phyloP scores from a whole-genome alignment of 75 land plant genomes.

The Azolla pinnata region DNA sequence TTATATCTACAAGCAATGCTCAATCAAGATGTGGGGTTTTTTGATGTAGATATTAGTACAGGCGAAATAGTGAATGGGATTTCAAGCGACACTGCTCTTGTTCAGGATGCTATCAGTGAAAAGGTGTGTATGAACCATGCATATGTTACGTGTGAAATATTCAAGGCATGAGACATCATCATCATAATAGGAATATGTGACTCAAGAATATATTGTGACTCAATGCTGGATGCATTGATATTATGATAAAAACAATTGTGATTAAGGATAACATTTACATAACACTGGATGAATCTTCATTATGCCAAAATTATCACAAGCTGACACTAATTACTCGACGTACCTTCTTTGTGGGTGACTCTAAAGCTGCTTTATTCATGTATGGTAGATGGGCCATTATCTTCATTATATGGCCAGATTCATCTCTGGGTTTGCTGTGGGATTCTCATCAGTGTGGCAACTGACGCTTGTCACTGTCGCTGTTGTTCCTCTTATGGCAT shows the following conservation, averaged over 20 bases:
- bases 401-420: constrained; percentile 52
- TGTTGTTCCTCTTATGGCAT: constrained; percentile 47
- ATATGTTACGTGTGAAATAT: too few species aligned
- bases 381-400: constrained; percentile 40
- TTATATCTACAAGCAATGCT: constrained; percentile 31
- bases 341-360: too few species aligned
- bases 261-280: too few species aligned
- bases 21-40: constrained; percentile 47
- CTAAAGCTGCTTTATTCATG: background rate
- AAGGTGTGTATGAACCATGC: too few species aligned
- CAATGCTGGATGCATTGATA: too few species aligned
- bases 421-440: constrained; percentile 51
- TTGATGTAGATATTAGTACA: constrained; percentile 47
- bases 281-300: too few species aligned
- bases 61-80: constrained; percentile 42
- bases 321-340: too few species aligned
- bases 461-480: constrained; percentile 58
- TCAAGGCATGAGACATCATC: too few species aligned
- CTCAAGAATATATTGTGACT: too few species aligned
- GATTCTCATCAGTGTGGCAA: constrained; percentile 57
- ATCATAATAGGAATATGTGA: too few species aligned
- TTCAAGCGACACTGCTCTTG: constrained; percentile 42
- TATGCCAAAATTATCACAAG: too few species aligned
- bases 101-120: constrained; percentile 66
- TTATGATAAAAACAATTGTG: too few species aligned